Evolutionary conservation across 2,329 filamentous ascomycete species (phyloP), one percentile per base, ranked within the genome.

Genomic region (Xylaria sp.): DNA sequence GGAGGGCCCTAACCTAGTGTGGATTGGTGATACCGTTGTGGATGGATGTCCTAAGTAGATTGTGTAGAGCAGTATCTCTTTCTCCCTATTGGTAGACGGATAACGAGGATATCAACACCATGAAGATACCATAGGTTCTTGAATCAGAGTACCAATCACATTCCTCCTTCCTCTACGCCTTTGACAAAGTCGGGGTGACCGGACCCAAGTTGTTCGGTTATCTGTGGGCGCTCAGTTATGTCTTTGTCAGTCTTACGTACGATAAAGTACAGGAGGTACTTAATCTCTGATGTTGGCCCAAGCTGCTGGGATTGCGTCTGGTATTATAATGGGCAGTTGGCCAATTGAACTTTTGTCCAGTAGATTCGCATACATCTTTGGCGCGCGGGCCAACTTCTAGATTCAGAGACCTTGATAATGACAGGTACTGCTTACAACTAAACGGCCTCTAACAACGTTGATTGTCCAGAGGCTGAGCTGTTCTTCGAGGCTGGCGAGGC

Each of bases 401-500:
- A 28, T 28, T 28, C 28, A 28, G 28, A 28, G 2, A 28, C 28
- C 28, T 3, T 28, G 28, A 28, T 28, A 28, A 28, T 28, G 28
- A 28, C 28, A 28, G 28, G 28, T 28, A 28, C 28, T 28, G 28
- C 28, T 28, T 28, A 28, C 28, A 28, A 28, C 28, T 28, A 28
- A 48, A 20, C 46, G 46, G 46, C 23, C 6, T 48, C 20, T 7
- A 8, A 48, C 20, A 48, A 23, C 46, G 46, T 48, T 48, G n/a
- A 48, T 28, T 44, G 32, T 20, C 23, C 6, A n/a, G n/a, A n/a
- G 54, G 15, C 12, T 51, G 34, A 41, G n/a, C 39, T 48, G 32
- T 13, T 56, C 51, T 28, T 28, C 28, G 34, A 58, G 65, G 32
- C 52, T 63, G 44, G n/a, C 25, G 44, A 37, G 51, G 44, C 44